Evolutionary conservation across 352 stramenopile genomes (phyloP).

Genomic region (Pythium scleroteichum): DNA sequence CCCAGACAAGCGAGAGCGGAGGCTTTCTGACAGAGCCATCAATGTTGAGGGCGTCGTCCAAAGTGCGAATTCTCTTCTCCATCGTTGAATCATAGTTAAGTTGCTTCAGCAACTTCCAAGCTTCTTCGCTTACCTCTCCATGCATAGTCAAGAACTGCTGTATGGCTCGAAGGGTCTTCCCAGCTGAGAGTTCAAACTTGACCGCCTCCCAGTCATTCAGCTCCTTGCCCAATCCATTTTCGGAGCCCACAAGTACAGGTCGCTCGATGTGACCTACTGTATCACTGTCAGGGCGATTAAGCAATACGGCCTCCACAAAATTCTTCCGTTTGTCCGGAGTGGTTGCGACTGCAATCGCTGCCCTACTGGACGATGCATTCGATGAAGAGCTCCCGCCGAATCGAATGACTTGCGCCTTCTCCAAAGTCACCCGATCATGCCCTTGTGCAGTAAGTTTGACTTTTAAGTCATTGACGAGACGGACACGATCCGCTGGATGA

Average conservation of each 20-base stretch:
- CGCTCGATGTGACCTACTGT: constrained; percentile 35
- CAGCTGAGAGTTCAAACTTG: constrained; percentile 57
- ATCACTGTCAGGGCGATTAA: constrained; percentile 39
- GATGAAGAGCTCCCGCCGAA: neutral
- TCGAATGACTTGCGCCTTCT: constrained; percentile 35
- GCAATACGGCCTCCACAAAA: constrained; percentile 37
- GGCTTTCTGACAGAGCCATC: constrained; percentile 64
- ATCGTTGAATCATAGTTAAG: constrained; percentile 60
- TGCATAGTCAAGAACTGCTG: constrained; percentile 53
- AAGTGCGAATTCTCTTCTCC: constrained; percentile 69
- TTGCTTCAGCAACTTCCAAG: constrained; percentile 63
- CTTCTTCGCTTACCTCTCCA: constrained; percentile 61
- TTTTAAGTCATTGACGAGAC: constrained; percentile 39
- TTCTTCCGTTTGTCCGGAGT: constrained; percentile 33
- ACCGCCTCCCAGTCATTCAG: constrained; percentile 68
- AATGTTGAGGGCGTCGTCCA: constrained; percentile 65
- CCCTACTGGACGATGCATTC: constrained; percentile 5
- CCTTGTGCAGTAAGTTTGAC: constrained; percentile 36
- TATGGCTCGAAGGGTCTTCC: constrained; percentile 33
- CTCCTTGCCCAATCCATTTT: constrained; percentile 33
- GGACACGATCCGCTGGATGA: constrained; percentile 35
- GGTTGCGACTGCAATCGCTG: constrained; percentile 26
- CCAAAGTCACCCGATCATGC: constrained; percentile 35
- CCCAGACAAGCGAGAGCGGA: constrained; percentile 49
- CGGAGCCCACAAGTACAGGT: constrained; percentile 17